Evolutionary conservation across 2,329 filamentous ascomycete species (phyloP).

Genomic region (Fusarium keratoplasticum): DNA sequence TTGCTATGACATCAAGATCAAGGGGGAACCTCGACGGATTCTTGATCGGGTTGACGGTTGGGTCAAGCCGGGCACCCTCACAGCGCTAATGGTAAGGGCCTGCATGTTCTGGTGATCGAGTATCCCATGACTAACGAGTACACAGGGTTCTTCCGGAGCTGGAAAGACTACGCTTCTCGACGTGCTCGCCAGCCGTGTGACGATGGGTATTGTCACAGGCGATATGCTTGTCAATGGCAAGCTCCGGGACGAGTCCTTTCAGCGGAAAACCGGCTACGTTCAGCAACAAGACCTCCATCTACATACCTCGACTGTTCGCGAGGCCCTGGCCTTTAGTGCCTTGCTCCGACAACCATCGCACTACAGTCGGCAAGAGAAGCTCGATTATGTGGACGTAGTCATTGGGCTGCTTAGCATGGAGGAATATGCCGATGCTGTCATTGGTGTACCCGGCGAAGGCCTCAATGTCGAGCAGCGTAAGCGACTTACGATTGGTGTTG

Average conservation of each 20-base stretch:
- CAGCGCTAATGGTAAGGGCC: not conserved
- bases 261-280: not conserved
- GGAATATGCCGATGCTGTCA: not conserved
- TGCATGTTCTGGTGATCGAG: slow-evolving; percentile 67
- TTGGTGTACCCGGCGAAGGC: not conserved
- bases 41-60: not conserved
- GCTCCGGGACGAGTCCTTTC: not conserved
- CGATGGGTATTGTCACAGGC: not conserved
- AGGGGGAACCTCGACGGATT: not conserved
- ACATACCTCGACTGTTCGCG: not conserved
- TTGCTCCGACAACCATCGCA: not conserved
- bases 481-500: not conserved
- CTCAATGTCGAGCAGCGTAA: not conserved
- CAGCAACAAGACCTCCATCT: not conserved
- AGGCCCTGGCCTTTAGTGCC: not conserved
- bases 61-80: not conserved
- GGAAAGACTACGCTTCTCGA: not conserved
- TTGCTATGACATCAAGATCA: not conserved
- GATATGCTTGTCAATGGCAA: not conserved
- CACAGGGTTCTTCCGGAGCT: slow-evolving; percentile 51
- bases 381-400: not conserved
- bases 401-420: not conserved
- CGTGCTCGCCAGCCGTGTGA: not conserved
- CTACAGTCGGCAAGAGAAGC: not conserved
- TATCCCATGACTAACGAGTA: slow-evolving; percentile 80